Evolutionary conservation across 2,329 filamentous ascomycete species (phyloP).

Genomic region (Orbilia ellipsospora): DNA sequence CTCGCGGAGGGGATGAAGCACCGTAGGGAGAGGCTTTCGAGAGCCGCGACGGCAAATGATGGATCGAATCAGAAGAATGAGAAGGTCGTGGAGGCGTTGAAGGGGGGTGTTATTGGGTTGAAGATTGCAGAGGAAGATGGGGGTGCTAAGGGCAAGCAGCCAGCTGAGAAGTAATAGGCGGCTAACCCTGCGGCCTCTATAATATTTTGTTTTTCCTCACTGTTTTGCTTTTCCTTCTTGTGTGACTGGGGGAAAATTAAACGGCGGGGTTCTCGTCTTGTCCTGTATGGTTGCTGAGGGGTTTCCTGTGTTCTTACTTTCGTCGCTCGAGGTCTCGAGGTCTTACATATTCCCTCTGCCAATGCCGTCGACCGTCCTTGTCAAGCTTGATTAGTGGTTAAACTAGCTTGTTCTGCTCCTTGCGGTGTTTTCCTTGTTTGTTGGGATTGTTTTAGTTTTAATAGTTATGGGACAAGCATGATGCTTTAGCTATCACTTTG

Average conservation of each 20-base stretch:
- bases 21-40: constrained; percentile 52
- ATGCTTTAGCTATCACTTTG: too few species aligned
- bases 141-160: constrained; percentile 25
- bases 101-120: constrained; percentile 15
- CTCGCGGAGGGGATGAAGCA: constrained; percentile 53
- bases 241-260: constrained; percentile 7
- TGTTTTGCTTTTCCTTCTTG: constrained; percentile 10
- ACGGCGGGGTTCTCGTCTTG: constrained; percentile 4
- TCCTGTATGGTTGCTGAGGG: neutral
- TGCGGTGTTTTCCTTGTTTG: too few species aligned
- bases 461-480: too few species aligned
- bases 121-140: constrained; percentile 36
- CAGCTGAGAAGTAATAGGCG: constrained; percentile 15
- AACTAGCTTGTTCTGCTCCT: too few species aligned
- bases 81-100: constrained; percentile 36
- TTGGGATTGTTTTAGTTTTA: neutral
- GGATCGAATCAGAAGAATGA: constrained; percentile 17
- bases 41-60: constrained; percentile 36
- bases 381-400: too few species aligned
- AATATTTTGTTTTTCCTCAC: neutral
- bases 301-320: neutral
- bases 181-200: too few species aligned
- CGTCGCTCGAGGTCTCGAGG: neutral
- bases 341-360: constrained; percentile 3
- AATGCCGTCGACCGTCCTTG: neutral